Evolutionary conservation across 2,329 filamentous ascomycete species (phyloP).

Genomic region (Alternaria brassicae): DNA sequence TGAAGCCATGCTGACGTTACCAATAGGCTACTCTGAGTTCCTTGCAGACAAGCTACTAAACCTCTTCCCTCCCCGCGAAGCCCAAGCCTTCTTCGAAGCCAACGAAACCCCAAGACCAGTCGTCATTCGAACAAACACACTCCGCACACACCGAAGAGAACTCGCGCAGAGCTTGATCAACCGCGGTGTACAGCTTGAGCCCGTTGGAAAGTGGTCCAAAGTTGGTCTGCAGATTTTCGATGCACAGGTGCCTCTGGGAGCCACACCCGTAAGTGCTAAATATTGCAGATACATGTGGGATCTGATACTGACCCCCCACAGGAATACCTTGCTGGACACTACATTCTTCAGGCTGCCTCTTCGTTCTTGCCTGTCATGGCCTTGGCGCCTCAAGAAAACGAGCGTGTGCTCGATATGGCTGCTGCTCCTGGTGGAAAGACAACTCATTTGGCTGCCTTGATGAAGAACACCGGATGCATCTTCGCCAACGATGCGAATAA

Average conservation of each 20-base stretch:
- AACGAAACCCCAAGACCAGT: constrained; percentile 95
- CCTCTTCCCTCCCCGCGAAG: constrained; percentile 90
- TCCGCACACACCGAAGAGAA: constrained; percentile 77
- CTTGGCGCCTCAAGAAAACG: constrained; percentile 88
- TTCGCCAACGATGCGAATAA: constrained; percentile 98
- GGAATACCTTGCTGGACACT: constrained; percentile 96
- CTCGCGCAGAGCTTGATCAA: constrained; percentile 95
- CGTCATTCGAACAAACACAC: constrained; percentile 95
- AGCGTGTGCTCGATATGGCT: constrained; percentile 77
- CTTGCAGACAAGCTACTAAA: constrained; percentile 95
- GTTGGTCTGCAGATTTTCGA: constrained; percentile 97
- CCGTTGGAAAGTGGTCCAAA: constrained; percentile 98
- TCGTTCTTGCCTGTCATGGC: constrained; percentile 99
- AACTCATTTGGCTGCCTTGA: constrained; percentile 92
- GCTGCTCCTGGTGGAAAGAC: constrained; percentile 96
- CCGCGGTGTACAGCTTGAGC: constrained; percentile 93
- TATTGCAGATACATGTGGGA: background rate
- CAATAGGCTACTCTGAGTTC: constrained; percentile 78
- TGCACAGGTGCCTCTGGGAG: constrained; percentile 83
- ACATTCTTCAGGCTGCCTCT: constrained; percentile 95
- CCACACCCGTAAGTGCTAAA: constrained; percentile 67
- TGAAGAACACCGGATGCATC: constrained; percentile 96
- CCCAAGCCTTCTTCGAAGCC: constrained; percentile 97
- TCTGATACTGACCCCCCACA: background rate
- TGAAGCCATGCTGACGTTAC: background rate